Evolutionary conservation across 805 yeast species (phyloP), one percentile per base, ranked within the genome.

Genomic region (Diddensiella santjacobensis): DNA sequence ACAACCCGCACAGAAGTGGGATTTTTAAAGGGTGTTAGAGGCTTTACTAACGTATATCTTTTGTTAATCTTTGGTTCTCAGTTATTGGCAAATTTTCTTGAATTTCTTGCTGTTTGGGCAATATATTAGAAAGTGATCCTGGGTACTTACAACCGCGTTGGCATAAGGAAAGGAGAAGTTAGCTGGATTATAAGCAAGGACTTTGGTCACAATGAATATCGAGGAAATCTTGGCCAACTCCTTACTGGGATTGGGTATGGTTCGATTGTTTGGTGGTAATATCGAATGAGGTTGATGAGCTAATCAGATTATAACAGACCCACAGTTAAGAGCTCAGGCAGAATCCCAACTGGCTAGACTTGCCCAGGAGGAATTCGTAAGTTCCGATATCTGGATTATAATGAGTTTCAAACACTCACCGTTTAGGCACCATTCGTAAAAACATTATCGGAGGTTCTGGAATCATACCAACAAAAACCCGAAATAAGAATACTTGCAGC

Each of bases 401-500:
- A 17, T 35, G 8, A 8, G 20, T 13, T n/a, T 6, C 6, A 8
- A 8, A 17, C 8, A 17, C 15, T 35, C 38, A 17, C 15, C 6
- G 17, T 15, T 10, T 17, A 35, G 38, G 38, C 59, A 39, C 82
- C 80, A 58, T 91, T 83, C 65, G 69, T 89, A 59, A 78, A 79
- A 37, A 71, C 80, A 58, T 77, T 90, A 65, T 80, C 87, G 33
- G 79, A 79, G 53, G 85, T 84, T 20, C 73, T 93, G 52, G 84
- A 82, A 20, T 81, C 83, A 62, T 83, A 79, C 39, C 63, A 70
- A 4, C 78, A 78, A 48, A 79, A 77, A 58, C 70, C 83, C 3
- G 96, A 91, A 69, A 93, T 89, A 42, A 78, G 98, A 62, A 87
- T 89, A 75, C 77, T 93, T 64, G 96, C 99, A 2, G 95, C 93